Conservation (phyloP, 2,329 filamentous ascomycete species). For the Sporothrix curviconia region DNA sequence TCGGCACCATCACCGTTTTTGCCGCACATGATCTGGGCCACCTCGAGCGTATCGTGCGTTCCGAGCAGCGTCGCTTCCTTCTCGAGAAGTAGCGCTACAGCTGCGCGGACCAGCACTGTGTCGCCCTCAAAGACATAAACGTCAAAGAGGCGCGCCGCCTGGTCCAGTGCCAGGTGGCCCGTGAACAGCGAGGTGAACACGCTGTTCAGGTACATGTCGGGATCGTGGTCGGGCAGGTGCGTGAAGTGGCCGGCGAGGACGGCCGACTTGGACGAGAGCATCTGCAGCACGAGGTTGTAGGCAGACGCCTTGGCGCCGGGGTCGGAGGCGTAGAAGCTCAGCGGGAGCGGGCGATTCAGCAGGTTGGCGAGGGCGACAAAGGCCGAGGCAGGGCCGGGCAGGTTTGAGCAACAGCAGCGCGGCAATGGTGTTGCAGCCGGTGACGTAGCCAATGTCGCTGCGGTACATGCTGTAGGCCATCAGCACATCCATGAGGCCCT, state of each 20-base stretch:
- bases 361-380: conserved; percentile 71
- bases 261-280: conserved; percentile 57
- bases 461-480: conserved; percentile 77
- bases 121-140: conserved; percentile 80
- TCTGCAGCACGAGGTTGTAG: conserved; percentile 63
- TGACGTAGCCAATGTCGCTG: conserved; percentile 71
- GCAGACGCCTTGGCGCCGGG: conserved; percentile 60
- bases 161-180: conserved; percentile 56
- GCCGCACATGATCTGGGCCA: conserved; percentile 29
- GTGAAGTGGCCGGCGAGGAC: conserved; percentile 59
- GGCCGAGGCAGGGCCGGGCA: conserved; percentile 54
- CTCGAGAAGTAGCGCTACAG: conserved; percentile 57
- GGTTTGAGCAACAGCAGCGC: conserved; percentile 67
- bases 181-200: conserved; percentile 63
- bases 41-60: conserved; percentile 38
- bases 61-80: conserved; percentile 47
- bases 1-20: conserved; percentile 18
- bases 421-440: conserved; percentile 69
- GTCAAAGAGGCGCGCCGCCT: conserved; percentile 70
- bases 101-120: conserved; percentile 61
- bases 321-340: conserved; percentile 70
- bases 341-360: conserved; percentile 66
- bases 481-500: conserved; percentile 63
- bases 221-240: conserved; percentile 38
- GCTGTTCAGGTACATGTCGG: conserved; percentile 50